Percentiles rank a stretch among this genome's conserved stretches.
These are phyloP conservation scores for Saccharomycopsis phalli DNA, from an alignment of 1,139 yeast species.

Conservation along the genomic window DNA sequence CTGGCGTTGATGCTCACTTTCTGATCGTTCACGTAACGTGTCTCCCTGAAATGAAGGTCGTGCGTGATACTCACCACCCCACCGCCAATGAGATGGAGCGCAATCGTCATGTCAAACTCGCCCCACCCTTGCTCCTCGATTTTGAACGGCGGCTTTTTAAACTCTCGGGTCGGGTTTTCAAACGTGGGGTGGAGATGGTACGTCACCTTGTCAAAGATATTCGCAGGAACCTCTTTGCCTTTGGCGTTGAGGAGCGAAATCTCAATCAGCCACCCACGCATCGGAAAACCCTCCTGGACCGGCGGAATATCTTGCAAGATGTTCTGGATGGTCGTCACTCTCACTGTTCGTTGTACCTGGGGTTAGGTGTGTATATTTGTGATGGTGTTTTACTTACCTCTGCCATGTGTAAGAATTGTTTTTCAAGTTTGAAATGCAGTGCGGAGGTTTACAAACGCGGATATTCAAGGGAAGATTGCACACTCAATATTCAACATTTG, in stretches of 20 bases:
- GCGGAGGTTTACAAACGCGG: too few species aligned
- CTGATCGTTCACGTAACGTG: slow-evolving; percentile 72
- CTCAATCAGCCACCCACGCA: slow-evolving; percentile 87
- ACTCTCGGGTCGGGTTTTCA: slow-evolving; percentile 72
- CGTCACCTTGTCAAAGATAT: slow-evolving; percentile 83
- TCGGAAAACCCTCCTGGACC: slow-evolving; percentile 85
- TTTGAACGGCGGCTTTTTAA: slow-evolving; percentile 80
- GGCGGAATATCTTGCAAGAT: slow-evolving; percentile 79
- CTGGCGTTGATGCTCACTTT: slow-evolving; percentile 65
- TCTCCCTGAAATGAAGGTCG: slow-evolving; percentile 79
- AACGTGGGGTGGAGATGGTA: slow-evolving; percentile 94
- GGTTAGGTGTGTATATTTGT: background rate
- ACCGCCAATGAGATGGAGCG: slow-evolving; percentile 69
- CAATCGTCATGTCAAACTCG: slow-evolving; percentile 83
- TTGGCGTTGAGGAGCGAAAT: slow-evolving; percentile 66
- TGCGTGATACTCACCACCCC: slow-evolving; percentile 84
- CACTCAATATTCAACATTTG: too few species aligned
- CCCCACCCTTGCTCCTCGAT: slow-evolving; percentile 98
- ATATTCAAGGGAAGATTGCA: too few species aligned
- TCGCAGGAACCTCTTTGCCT: slow-evolving; percentile 82
- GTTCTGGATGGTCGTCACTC: slow-evolving; percentile 82
- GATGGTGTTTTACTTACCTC: slow-evolving; percentile 1
- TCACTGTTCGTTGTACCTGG: slow-evolving; percentile 73
- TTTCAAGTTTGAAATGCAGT: too few species aligned
- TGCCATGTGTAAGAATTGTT: too few species aligned